These are phyloP conservation scores for Tulasnella sp. DNA, from an alignment of 768 basidiomycete genomes.

Conservation along the genomic window DNA sequence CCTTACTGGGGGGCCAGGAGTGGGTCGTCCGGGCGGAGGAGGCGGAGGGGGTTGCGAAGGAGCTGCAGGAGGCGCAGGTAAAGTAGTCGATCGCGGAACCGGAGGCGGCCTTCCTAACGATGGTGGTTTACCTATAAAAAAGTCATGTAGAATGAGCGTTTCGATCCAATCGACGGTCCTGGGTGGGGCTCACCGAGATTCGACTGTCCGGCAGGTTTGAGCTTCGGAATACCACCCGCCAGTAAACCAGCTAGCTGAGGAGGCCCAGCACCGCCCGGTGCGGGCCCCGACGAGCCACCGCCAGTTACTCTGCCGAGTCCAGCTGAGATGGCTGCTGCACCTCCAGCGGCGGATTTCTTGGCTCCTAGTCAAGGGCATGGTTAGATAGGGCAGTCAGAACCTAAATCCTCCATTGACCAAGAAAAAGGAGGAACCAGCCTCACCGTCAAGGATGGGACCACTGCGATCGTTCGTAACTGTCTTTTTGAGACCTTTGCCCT, in stretches of 20 bases:
- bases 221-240: slow-evolving; percentile 88
- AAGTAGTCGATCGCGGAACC: slow-evolving; percentile 56
- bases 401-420: slow-evolving; percentile 3
- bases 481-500: slow-evolving; percentile 81
- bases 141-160: neutral
- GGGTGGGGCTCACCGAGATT: slow-evolving; percentile 62
- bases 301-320: slow-evolving; percentile 50
- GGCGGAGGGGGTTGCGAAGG: slow-evolving; percentile 42
- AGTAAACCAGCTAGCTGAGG: slow-evolving; percentile 85
- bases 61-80: slow-evolving; percentile 39
- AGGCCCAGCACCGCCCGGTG: slow-evolving; percentile 56
- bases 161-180: too few species aligned
- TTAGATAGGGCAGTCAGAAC: slow-evolving; percentile 10
- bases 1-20: slow-evolving; percentile 44
- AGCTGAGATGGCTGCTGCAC: slow-evolving; percentile 42
- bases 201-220: slow-evolving; percentile 75
- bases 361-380: slow-evolving; percentile 29
- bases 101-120: slow-evolving; percentile 67
- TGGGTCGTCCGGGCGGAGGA: slow-evolving; percentile 38
- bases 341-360: slow-evolving; percentile 44
- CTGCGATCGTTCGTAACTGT: slow-evolving; percentile 77
- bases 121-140: slow-evolving; percentile 59
- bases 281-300: slow-evolving; percentile 42
- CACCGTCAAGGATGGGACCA: slow-evolving; percentile 60
- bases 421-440: slow-evolving; percentile 34